These are phyloP conservation scores for Hansenula sp. DNA, from an alignment of 1,139 yeast genomes.

Conservation along the genomic window DNA sequence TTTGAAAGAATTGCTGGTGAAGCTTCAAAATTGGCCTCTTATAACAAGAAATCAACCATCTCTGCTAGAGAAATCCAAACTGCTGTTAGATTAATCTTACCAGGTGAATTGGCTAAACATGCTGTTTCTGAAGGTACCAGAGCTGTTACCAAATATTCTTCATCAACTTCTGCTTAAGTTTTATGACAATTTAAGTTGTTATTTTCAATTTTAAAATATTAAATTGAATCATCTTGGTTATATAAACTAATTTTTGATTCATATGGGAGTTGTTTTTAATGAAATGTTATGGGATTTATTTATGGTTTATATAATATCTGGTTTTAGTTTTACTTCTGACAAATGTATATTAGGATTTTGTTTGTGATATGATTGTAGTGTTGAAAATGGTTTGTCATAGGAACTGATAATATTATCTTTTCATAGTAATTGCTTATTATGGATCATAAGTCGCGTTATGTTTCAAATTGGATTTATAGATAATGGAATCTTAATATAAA, in stretches of 20 bases:
- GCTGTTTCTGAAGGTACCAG: conserved; percentile 99
- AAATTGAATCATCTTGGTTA: background rate
- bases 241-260: background rate
- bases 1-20: conserved; percentile 95
- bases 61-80: conserved; percentile 99
- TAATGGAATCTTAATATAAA: no score
- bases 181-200: background rate
- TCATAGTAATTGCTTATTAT: no score
- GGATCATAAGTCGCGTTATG: no score
- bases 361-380: background rate
- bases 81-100: conserved; percentile 97
- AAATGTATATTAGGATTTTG: conserved; percentile 6
- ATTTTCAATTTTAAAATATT: background rate
- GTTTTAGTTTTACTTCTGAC: conserved; percentile 2
- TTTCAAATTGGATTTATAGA: no score
- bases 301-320: conserved; percentile 4
- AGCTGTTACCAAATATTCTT: conserved; percentile 99
- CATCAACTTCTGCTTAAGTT: conserved; percentile 53
- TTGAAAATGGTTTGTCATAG: no score
- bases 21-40: conserved; percentile 99
- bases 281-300: conserved; percentile 4
- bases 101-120: conserved; percentile 99
- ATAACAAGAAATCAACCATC: conserved; percentile 98
- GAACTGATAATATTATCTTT: no score
- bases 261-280: background rate